Percentiles rank a stretch among this genome's conserved stretches.
These are phyloP conservation scores for Alternaria viburni DNA, from an alignment of 2,329 filamentous ascomycete genomes.

Conservation along the genomic window DNA sequence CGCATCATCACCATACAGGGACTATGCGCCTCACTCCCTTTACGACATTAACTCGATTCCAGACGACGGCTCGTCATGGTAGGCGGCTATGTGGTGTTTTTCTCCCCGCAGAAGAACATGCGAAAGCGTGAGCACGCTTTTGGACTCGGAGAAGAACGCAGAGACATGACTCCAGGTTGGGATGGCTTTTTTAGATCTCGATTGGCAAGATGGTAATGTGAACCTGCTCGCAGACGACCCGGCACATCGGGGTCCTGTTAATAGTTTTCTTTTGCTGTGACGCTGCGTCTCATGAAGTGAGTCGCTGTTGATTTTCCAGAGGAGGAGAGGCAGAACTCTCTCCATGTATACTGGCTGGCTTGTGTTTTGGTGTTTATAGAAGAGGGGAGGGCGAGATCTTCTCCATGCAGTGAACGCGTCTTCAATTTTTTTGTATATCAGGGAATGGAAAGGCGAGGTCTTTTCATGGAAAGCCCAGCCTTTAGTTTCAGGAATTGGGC, in stretches of 20 bases:
- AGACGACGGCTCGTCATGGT: neutral
- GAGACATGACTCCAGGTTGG: neutral
- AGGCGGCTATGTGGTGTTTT: neutral
- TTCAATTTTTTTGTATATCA: neutral
- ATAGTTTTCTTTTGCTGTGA: no score
- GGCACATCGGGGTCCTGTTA: no score
- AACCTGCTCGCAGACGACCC: neutral
- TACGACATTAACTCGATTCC: neutral
- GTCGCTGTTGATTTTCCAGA: accelerated
- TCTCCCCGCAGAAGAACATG: neutral
- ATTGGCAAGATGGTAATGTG: neutral
- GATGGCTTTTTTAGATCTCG: neutral
- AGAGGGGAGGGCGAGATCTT: neutral
- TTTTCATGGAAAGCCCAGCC: no score
- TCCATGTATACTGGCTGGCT: no score
- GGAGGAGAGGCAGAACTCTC: neutral
- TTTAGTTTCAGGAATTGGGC: no score
- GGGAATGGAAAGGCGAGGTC: neutral
- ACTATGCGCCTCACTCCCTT: neutral
- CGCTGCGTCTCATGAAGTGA: neutral
- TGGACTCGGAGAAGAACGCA: neutral
- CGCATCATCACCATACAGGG: neutral
- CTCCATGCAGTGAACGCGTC: no score
- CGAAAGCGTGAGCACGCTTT: neutral
- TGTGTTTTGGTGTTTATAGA: neutral